These are phyloP conservation scores for Citrullus colocynthis DNA, from an alignment of 306 rosid genomes.

Conservation along the genomic window DNA sequence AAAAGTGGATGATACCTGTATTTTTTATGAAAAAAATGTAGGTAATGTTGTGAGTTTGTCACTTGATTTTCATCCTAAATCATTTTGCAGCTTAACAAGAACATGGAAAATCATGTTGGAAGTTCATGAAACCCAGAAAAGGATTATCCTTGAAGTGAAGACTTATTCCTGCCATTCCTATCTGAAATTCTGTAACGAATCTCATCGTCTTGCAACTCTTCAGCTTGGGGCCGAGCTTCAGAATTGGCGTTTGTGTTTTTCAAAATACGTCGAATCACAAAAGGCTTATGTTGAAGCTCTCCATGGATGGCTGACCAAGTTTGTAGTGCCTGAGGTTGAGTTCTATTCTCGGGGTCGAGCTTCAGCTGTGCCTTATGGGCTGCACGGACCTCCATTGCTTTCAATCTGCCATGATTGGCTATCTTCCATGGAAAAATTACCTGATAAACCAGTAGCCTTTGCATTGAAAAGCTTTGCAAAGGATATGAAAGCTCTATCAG, in stretches of 20 bases:
- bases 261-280: constrained; percentile 59
- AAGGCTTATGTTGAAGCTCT: constrained; percentile 74
- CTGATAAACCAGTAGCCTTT: constrained; percentile 41
- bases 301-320: constrained; percentile 79
- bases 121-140: constrained; percentile 80
- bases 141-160: constrained; percentile 64
- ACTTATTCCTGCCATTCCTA: constrained; percentile 43
- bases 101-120: constrained; percentile 84
- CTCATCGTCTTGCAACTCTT: constrained; percentile 62
- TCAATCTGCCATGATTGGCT: constrained; percentile 68
- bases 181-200: constrained; percentile 60
- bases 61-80: constrained; percentile 14
- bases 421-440: constrained; percentile 54
- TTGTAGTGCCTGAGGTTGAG: constrained; percentile 62
- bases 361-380: constrained; percentile 27
- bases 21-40: background rate
- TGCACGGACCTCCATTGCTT: constrained; percentile 65
- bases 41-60: background rate
- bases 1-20: constrained; percentile 8
- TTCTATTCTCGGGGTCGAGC: constrained; percentile 51
- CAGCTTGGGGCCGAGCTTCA: constrained; percentile 74
- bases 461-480: constrained; percentile 51
- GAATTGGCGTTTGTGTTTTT: constrained; percentile 61
- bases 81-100: constrained; percentile 53
- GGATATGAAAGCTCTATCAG: constrained; percentile 55